These are phyloP conservation scores for Podospora appendiculata DNA, from an alignment of 495 filamentous ascomycete species.

Conservation along the genomic window DNA sequence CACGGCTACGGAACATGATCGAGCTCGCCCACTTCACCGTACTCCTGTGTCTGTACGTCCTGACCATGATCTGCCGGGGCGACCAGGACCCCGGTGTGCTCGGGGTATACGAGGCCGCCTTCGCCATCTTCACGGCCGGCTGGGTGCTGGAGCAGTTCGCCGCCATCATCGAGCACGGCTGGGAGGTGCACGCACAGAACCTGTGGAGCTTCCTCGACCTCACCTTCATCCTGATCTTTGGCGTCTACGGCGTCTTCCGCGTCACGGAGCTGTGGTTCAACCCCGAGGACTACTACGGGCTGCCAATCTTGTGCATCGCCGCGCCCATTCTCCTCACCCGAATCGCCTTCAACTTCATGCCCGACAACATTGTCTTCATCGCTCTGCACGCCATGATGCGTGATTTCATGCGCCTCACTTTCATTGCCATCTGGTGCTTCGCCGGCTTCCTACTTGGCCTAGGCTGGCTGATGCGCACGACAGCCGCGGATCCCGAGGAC, in stretches of 20 bases:
- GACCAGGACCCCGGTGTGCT: conserved; percentile 30
- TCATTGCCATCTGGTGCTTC: conserved; percentile 59
- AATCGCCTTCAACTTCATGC: conserved; percentile 58
- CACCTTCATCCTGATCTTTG: conserved; percentile 49
- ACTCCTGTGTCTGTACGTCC: conserved; percentile 48
- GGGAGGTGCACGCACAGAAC: conserved; percentile 61
- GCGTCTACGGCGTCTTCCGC: conserved; percentile 46
- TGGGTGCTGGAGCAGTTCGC: conserved; percentile 59
- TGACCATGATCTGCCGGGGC: conserved; percentile 45
- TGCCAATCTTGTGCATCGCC: conserved; percentile 54
- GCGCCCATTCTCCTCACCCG: conserved; percentile 55
- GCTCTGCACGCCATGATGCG: conserved; percentile 59
- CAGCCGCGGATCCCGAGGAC: conserved; percentile 18
- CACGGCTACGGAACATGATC: conserved; percentile 49
- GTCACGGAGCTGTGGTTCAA: conserved; percentile 35
- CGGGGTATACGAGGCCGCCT: conserved; percentile 41
- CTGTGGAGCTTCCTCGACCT: conserved; percentile 63
- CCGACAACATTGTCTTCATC: conserved; percentile 61
- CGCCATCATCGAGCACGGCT: conserved; percentile 58
- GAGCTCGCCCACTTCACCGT: conserved; percentile 52
- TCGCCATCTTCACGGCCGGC: conserved; percentile 48
- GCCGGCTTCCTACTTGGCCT: conserved; percentile 56
- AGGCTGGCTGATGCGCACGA: conserved; percentile 42
- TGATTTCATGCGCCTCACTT: conserved; percentile 53
- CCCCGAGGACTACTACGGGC: conserved; percentile 35